phyloP scores from a whole-genome alignment of 106 monocot species.

The Cymbidium sinense region DNA sequence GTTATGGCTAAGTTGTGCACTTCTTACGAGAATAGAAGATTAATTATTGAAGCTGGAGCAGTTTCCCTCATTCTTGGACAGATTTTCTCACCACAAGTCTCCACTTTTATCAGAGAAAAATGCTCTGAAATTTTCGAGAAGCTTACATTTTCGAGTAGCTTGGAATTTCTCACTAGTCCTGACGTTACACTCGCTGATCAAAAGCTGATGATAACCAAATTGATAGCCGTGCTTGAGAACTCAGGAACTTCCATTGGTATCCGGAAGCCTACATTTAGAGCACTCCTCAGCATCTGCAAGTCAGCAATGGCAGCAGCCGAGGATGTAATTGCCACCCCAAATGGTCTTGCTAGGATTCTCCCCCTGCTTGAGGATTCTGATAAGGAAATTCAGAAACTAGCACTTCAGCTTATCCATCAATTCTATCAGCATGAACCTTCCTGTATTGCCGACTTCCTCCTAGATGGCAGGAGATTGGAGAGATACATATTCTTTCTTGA shows the following conservation, averaged over 20 bases:
- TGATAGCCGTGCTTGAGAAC: constrained; percentile 4
- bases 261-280: constrained; percentile 5
- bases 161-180: constrained; percentile 9
- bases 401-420: constrained; percentile 10
- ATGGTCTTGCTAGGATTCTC: constrained; percentile 11
- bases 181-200: background rate
- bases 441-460: constrained; percentile 7
- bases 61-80: constrained; percentile 10
- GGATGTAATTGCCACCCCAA: background rate
- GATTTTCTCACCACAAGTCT: constrained; percentile 5
- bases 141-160: constrained; percentile 13
- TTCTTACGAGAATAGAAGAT: constrained; percentile 7
- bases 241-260: background rate
- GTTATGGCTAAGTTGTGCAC: constrained; percentile 12
- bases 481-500: constrained; percentile 7
- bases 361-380: constrained; percentile 16
- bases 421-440: background rate
- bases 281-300: constrained; percentile 14
- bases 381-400: constrained; percentile 6
- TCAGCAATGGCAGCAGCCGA: background rate
- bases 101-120: constrained; percentile 4
- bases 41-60: constrained; percentile 5
- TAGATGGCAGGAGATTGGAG: constrained; percentile 8
- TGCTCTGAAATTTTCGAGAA: constrained; percentile 20
- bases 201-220: constrained; percentile 13